Evolutionary conservation across 2,329 filamentous ascomycete genomes (phyloP).

Genomic region (Plenodomus biglobosus): DNA sequence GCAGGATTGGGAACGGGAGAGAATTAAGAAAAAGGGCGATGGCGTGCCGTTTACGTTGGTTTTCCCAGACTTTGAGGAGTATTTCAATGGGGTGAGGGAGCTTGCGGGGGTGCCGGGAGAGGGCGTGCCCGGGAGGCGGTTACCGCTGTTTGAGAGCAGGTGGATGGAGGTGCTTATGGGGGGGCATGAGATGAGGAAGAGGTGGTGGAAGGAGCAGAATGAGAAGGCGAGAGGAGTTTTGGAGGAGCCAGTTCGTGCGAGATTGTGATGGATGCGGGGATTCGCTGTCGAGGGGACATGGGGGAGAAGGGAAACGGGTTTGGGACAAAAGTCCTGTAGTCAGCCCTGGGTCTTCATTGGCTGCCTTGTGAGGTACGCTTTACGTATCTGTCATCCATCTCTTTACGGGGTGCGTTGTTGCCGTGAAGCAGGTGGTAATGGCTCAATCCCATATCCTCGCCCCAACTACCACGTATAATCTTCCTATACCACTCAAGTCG

Average conservation of each 20-base stretch:
- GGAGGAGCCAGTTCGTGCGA: not conserved
- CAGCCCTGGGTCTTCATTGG: no score
- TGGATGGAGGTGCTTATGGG: constrained; percentile 57
- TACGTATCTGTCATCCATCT: no score
- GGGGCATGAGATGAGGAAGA: constrained; percentile 58
- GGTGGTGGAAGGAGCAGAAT: constrained; percentile 61
- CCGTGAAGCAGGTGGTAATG: no score
- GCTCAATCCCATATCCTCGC: no score
- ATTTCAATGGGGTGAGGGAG: constrained; percentile 60
- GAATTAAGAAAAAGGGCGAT: constrained; percentile 58
- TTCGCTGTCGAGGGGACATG: no score
- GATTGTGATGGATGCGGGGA: not conserved
- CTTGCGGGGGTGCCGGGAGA: constrained; percentile 53
- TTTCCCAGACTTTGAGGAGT: constrained; percentile 64
- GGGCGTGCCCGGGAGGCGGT: constrained; percentile 48
- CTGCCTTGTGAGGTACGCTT: no score
- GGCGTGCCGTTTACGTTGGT: constrained; percentile 59
- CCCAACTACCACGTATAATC: no score
- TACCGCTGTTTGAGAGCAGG: constrained; percentile 47
- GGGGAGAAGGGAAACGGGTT: no score
- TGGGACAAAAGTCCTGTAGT: no score
- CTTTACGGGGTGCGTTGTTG: no score
- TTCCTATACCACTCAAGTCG: no score
- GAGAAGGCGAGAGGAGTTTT: constrained; percentile 31
- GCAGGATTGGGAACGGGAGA: constrained; percentile 59